Evolutionary conservation across 495 filamentous ascomycete species (phyloP), one percentile per base, ranked within the genome.

Genomic region (Penicillium pulvis): DNA sequence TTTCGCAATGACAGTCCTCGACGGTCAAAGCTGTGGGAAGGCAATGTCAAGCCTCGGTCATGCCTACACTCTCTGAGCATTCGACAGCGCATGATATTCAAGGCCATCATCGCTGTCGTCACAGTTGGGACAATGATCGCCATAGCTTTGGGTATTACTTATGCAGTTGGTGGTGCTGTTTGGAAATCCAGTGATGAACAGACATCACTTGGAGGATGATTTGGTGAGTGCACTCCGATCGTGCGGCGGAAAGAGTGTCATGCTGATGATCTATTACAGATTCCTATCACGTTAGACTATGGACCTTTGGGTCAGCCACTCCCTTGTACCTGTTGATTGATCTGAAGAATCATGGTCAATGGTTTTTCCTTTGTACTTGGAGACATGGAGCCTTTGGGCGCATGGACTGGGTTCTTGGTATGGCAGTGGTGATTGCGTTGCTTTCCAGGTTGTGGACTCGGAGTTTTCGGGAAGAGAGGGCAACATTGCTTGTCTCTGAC

Each of bases 101-200:
- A 87, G 65, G 72, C 81, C 6, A 60, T 79, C 20, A 76, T 88
- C 42, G 84, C 82, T 0, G 57, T 87, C 17, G 53, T 86, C 20
- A 74, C 84, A 4, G 68, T 88, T n/a, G 86, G 79, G 3, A 74
- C 75, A 23, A 85, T 85, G 63, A 80, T 87, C 14, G 85, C 80
- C 2, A 75, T 89, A 45, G 85, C 84, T 23, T 62, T 89, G 56
- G 86, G 86, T 8, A 86, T 89, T 54, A 83, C 79, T 5, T 79
- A 73, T 31, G 83, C 82, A 3, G 85, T 88, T 1, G 83, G 83
- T 31, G 84, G 82, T 9, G 82, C 83, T 2, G 78, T 82, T 12
- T 87, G 83, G 79, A 79, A 69, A 55, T 69, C 60, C 2, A 65
- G 70, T 53, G 56, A 75, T 11, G 59, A 68, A 28, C 66, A 72